These are phyloP conservation scores for Termitomyces titanicus DNA, from an alignment of 768 basidiomycete species.

Conservation along the genomic window DNA sequence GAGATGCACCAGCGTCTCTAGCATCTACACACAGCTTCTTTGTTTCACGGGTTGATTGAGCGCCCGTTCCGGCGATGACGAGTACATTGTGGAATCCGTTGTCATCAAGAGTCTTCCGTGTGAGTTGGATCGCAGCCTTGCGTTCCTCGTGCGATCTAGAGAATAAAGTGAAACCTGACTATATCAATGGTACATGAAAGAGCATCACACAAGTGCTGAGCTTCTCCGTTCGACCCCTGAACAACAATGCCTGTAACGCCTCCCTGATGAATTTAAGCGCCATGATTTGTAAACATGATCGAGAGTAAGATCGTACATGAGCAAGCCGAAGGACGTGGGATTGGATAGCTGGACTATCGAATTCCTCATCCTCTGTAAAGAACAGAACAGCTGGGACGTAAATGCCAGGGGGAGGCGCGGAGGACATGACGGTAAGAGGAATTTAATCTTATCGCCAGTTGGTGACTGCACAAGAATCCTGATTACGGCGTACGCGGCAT, in stretches of 20 bases:
- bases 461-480: too few species aligned
- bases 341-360: slow-evolving; percentile 65
- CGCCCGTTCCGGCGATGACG: slow-evolving; percentile 83
- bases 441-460: not conserved
- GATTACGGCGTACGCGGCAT: too few species aligned
- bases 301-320: slow-evolving; percentile 37
- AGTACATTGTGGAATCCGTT: slow-evolving; percentile 65
- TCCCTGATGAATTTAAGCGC: slow-evolving; percentile 41
- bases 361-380: slow-evolving; percentile 63
- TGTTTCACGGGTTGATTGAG: slow-evolving; percentile 76
- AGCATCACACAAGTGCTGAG: slow-evolving; percentile 53
- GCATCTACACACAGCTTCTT: slow-evolving; percentile 67
- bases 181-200: not conserved
- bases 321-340: slow-evolving; percentile 74
- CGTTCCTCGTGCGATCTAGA: slow-evolving; percentile 63
- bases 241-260: slow-evolving; percentile 71
- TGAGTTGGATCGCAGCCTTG: slow-evolving; percentile 55
- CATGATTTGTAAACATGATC: slow-evolving; percentile 8
- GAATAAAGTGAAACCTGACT: not conserved
- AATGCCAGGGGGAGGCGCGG: slow-evolving; percentile 60
- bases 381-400: slow-evolving; percentile 81
- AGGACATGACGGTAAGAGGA: slow-evolving; percentile 15
- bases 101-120: slow-evolving; percentile 68
- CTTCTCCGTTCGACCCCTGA: slow-evolving; percentile 75
- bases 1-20: slow-evolving; percentile 77